phyloP scores from a whole-genome alignment of 257 asterid genomes.

The Rubia yunnanensis region DNA sequence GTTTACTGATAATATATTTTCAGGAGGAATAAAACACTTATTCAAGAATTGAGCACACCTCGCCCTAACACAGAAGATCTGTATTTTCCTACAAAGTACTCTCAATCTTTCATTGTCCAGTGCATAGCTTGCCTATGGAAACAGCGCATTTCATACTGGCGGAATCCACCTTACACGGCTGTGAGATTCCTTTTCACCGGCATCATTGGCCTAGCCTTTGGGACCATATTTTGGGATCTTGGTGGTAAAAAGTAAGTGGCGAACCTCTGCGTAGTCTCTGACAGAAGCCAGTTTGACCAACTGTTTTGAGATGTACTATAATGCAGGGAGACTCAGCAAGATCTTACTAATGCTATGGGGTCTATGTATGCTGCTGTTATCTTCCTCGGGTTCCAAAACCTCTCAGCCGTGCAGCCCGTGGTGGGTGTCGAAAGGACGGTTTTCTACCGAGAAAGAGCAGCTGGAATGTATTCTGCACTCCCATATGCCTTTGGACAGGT shows the following conservation, averaged over 20 bases:
- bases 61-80: constrained; percentile 58
- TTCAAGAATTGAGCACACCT: constrained; percentile 52
- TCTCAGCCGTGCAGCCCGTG: constrained; percentile 65
- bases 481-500: constrained; percentile 82
- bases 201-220: constrained; percentile 46
- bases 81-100: constrained; percentile 39
- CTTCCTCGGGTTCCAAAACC: constrained; percentile 56
- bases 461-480: constrained; percentile 76
- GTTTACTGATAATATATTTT: background rate
- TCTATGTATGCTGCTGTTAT: constrained; percentile 51
- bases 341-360: constrained; percentile 63
- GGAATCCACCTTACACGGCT: constrained; percentile 66
- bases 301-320: background rate
- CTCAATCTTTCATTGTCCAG: constrained; percentile 55
- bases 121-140: constrained; percentile 83
- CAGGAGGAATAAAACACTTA: constrained; percentile 65
- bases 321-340: constrained; percentile 35
- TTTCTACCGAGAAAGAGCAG: constrained; percentile 71
- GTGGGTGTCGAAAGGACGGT: constrained; percentile 72
- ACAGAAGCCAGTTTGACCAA: background rate
- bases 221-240: constrained; percentile 74
- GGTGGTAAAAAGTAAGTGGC: constrained; percentile 46
- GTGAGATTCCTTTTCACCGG: constrained; percentile 56
- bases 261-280: too few relatives aligned
- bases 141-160: constrained; percentile 81